Evolutionary conservation across 2,329 filamentous ascomycete genomes (phyloP).

Genomic region (Fusarium mangiferae): DNA sequence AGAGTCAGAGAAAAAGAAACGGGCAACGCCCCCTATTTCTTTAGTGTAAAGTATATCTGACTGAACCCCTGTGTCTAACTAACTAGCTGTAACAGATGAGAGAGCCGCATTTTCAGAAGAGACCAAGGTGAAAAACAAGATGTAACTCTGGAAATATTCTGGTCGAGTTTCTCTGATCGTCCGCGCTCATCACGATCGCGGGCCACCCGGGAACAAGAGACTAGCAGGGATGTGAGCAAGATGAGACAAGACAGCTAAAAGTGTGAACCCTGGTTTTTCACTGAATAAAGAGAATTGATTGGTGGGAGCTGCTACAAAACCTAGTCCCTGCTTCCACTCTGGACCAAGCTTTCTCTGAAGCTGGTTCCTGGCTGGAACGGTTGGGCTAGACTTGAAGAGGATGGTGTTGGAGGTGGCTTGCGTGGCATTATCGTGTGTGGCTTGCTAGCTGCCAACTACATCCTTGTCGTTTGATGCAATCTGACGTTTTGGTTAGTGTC

Average conservation of each 20-base stretch:
- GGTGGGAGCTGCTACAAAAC: conserved; percentile 5
- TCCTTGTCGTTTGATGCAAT: conserved; percentile 19
- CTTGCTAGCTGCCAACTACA: conserved; percentile 7
- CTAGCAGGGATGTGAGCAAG: conserved; percentile 32
- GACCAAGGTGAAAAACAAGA: not conserved
- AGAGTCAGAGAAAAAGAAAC: not conserved
- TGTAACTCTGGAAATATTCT: not conserved
- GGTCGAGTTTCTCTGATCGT: conserved; percentile 19
- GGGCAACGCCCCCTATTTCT: conserved; percentile 3
- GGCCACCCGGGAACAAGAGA: conserved; percentile 9
- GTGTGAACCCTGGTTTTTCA: conserved; percentile 8
- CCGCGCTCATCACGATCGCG: conserved; percentile 33
- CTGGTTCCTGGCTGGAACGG: conserved; percentile 19
- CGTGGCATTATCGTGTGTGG: conserved; percentile 26
- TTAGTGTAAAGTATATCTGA: not conserved
- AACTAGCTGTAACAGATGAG: not conserved
- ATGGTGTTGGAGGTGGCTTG: conserved; percentile 28
- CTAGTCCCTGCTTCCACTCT: conserved; percentile 7
- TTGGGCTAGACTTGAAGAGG: conserved; percentile 11
- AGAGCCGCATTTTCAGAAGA: conserved; percentile 7
- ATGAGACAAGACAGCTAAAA: conserved; percentile 26
- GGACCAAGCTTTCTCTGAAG: conserved; percentile 16
- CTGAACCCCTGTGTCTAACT: not conserved
- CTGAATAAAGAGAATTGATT: not conserved
- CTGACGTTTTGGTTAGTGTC: conserved; percentile 19